A percentile compares a stretch with the other conserved stretches of the same genome.
Conservation (phyloP, 352 stramenopile species). For the Pythium grandisporangium region DNA sequence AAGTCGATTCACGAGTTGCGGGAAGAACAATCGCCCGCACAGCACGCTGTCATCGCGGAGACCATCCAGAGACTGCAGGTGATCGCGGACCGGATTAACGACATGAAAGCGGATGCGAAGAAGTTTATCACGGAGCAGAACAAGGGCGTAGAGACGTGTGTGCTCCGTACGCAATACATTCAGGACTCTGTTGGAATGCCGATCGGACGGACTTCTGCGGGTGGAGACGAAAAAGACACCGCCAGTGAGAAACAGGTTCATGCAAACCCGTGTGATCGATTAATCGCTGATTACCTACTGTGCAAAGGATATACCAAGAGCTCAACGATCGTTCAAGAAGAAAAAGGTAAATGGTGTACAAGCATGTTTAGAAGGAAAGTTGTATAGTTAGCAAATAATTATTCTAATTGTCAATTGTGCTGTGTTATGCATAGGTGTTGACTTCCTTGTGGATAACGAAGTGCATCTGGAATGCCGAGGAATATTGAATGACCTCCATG, state of each 20-base stretch:
- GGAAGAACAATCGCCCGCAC: constrained; percentile 43
- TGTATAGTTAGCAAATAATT: no score
- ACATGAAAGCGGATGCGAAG: constrained; percentile 39
- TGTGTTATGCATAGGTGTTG: constrained; percentile 23
- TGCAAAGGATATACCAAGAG: constrained; percentile 51
- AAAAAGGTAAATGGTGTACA: constrained; percentile 30
- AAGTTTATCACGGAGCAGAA: constrained; percentile 35
- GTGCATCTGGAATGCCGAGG: constrained; percentile 40
- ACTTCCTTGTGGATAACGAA: constrained; percentile 55
- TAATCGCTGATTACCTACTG: constrained; percentile 74
- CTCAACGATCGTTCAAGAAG: constrained; percentile 58
- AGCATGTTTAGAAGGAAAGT: no score
- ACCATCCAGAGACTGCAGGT: constrained; percentile 37
- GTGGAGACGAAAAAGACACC: no score
- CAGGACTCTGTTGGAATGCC: no score
- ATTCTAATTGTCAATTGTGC: not conserved
- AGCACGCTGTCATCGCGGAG: constrained; percentile 47
- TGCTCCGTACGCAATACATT: constrained; percentile 29
- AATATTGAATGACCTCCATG: constrained; percentile 46
- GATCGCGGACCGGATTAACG: constrained; percentile 30
- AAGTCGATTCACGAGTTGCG: constrained; percentile 39
- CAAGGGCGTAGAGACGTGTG: constrained; percentile 40
- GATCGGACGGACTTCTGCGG: no score
- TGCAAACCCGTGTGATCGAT: constrained; percentile 33
- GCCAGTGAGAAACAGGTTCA: no score